These are phyloP conservation scores for Apiotrichum veenhuisii DNA, from an alignment of 1,284 basidiomycete genomes.

Conservation along the genomic window DNA sequence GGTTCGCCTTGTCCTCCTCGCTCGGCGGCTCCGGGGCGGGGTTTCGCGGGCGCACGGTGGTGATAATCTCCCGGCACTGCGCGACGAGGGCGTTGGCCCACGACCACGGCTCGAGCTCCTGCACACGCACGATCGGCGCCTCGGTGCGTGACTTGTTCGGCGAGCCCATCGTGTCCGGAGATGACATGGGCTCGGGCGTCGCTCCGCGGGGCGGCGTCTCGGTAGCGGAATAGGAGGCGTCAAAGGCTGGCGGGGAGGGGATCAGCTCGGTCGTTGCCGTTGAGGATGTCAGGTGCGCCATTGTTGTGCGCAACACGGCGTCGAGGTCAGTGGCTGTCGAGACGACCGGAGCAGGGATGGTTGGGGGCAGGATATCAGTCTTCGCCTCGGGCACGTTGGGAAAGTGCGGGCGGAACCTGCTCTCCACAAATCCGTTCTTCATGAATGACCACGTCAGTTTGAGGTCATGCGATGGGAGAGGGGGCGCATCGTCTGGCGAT, in stretches of 20 bases:
- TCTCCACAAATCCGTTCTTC: conserved; percentile 34
- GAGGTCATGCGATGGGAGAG: conserved; percentile 30
- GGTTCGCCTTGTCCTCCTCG: background rate
- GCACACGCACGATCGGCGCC: background rate
- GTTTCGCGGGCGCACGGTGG: background rate
- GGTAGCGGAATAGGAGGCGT: background rate
- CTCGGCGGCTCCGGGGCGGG: background rate
- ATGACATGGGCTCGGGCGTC: conserved; percentile 3
- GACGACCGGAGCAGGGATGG: background rate
- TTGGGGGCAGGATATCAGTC: conserved; percentile 2
- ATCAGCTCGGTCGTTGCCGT: background rate
- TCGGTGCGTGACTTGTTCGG: background rate
- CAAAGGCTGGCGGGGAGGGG: conserved; percentile 2
- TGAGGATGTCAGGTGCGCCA: conserved; percentile 3
- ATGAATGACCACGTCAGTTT: conserved; percentile 45
- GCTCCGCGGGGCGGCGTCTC: background rate
- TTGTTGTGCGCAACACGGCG: conserved; percentile 9
- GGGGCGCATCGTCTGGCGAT: conserved; percentile 11
- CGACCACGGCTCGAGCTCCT: conserved; percentile 14
- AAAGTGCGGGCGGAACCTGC: conserved; percentile 31
- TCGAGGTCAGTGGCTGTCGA: background rate
- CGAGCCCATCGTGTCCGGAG: conserved; percentile 13
- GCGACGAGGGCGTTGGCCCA: conserved; percentile 18
- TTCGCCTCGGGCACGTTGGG: conserved; percentile 18
- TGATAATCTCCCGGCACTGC: conserved; percentile 2